Conservation (phyloP, 805 yeast genomes). For the Nakazawaea pomicola region DNA sequence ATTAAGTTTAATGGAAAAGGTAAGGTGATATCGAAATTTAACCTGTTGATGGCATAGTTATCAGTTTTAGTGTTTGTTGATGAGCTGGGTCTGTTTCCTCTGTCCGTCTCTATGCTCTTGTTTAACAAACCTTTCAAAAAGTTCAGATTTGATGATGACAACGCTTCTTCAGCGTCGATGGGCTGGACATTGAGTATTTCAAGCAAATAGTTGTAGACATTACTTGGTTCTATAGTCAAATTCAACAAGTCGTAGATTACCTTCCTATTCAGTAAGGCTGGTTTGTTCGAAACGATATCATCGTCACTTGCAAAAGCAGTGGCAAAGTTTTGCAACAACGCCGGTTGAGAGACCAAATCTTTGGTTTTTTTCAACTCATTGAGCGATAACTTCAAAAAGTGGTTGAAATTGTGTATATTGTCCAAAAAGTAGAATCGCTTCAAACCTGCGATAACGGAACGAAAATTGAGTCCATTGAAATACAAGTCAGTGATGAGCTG, state of each 20-base stretch:
- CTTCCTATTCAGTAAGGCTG: conserved; percentile 13
- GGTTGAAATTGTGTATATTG: conserved; percentile 44
- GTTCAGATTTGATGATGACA: conserved; percentile 39
- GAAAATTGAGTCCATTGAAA: conserved; percentile 54
- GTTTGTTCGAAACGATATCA: neutral
- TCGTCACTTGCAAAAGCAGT: conserved; percentile 17
- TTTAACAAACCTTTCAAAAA: conserved; percentile 39
- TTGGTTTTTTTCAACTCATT: conserved; percentile 44
- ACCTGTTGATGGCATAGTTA: conserved; percentile 41
- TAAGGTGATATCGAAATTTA: conserved; percentile 53
- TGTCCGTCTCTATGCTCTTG: conserved; percentile 31
- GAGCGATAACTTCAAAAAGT: conserved; percentile 45
- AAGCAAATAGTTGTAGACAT: conserved; percentile 34
- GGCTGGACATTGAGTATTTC: conserved; percentile 51
- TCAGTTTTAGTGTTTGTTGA: conserved; percentile 29
- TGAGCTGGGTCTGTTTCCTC: conserved; percentile 13
- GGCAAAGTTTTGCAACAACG: conserved; percentile 27
- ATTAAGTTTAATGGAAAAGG: conserved; percentile 88
- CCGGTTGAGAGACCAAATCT: conserved; percentile 22
- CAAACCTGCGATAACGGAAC: conserved; percentile 39
- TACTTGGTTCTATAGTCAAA: conserved; percentile 36
- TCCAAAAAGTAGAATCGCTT: conserved; percentile 55
- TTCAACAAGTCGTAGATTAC: conserved; percentile 20
- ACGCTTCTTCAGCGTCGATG: conserved; percentile 47
- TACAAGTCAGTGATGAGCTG: conserved; percentile 50